Conservation (phyloP, 192 early-diverging fungal species). For the Diversispora eburnea region DNA sequence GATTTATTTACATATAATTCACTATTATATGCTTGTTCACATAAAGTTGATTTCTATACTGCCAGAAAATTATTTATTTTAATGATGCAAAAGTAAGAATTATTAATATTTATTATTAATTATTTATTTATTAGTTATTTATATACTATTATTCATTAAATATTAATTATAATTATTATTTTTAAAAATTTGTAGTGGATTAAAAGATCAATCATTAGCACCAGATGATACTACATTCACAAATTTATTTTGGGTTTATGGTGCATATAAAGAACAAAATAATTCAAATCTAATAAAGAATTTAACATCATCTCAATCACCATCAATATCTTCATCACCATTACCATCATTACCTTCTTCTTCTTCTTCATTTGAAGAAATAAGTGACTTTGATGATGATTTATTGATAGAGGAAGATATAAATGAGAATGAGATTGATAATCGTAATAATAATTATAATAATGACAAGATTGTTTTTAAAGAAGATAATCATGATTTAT, state of each 20-base stretch:
- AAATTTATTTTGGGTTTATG: slow-evolving; percentile 69
- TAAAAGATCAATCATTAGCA: slow-evolving; percentile 40
- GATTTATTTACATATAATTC: slow-evolving; percentile 80
- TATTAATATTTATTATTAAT: too few relatives aligned
- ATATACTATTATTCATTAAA: not conserved
- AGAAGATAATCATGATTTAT: not conserved
- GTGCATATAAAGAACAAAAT: slow-evolving; percentile 45
- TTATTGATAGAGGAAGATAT: too few relatives aligned
- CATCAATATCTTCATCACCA: too few relatives aligned
- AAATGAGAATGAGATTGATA: not conserved
- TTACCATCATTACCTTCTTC: too few relatives aligned
- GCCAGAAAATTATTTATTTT: slow-evolving; percentile 62
- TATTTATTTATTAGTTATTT: not conserved
- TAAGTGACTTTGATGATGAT: not conserved
- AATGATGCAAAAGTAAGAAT: slow-evolving; percentile 49
- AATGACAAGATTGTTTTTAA: not conserved
- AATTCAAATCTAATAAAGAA: slow-evolving; percentile 25
- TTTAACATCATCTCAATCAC: not conserved
- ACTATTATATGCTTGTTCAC: slow-evolving; percentile 70
- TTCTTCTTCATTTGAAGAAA: not conserved
- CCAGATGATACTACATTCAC: slow-evolving; percentile 60
- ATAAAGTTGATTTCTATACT: slow-evolving; percentile 65
- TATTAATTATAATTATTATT: not conserved
- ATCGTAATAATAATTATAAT: too few relatives aligned
- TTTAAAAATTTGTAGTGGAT: not conserved